A percentile compares a stretch with the other conserved stretches of the same genome.
phyloP scores from a whole-genome alignment of 192 early-diverging fungal species.

The Gonapodya sp. region DNA sequence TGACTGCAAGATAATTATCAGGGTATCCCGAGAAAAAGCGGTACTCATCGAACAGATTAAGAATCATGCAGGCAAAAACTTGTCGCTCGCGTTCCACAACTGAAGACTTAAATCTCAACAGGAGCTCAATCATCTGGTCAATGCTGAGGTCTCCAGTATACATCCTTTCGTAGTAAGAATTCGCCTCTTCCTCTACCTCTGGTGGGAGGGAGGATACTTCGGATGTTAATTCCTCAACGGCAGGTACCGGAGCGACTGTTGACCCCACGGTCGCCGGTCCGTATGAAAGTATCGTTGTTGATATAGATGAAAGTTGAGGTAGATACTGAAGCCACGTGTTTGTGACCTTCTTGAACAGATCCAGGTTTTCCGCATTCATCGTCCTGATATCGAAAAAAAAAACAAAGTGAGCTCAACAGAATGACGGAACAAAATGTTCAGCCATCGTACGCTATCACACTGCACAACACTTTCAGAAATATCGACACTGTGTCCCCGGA shows the following conservation, averaged over 20 bases:
- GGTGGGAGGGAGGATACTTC: conserved; percentile 40
- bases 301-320: conserved; percentile 32
- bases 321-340: conserved; percentile 37
- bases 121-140: conserved; percentile 70
- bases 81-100: conserved; percentile 64
- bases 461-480: conserved; percentile 42
- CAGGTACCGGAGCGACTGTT: conserved; percentile 12
- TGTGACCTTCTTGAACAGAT: conserved; percentile 45
- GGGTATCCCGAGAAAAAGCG: conserved; percentile 91
- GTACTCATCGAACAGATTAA: conserved; percentile 93
- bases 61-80: conserved; percentile 80
- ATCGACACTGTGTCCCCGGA: conserved; percentile 53
- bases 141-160: conserved; percentile 74
- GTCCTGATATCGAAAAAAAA: conserved; percentile 19
- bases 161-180: conserved; percentile 62
- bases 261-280: conserved; percentile 25
- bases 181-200: conserved; percentile 68
- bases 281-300: conserved; percentile 32
- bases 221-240: conserved; percentile 17
- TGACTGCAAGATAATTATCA: conserved; percentile 80
- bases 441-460: conserved; percentile 13
- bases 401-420: background rate
- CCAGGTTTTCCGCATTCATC: conserved; percentile 52
- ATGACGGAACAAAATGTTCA: background rate
- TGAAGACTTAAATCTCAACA: conserved; percentile 73